These are phyloP conservation scores for Theobroma grandiflorum DNA, from an alignment of 441 rosid genomes.

Conservation along the genomic window DNA sequence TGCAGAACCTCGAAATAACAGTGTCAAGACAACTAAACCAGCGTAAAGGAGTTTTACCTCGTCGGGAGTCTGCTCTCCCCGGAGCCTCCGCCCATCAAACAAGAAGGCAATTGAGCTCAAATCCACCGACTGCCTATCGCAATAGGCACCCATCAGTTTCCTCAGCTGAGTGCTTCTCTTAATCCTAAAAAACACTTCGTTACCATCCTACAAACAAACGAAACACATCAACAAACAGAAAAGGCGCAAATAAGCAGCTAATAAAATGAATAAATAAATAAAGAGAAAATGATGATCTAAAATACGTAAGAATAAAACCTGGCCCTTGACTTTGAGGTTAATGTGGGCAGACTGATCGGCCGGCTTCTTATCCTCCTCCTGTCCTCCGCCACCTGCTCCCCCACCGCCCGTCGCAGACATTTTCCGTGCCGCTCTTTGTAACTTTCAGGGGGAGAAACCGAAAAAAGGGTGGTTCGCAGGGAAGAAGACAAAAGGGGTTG, in stretches of 20 bases:
- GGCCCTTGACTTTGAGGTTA: constrained; percentile 94
- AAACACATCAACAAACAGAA: neutral
- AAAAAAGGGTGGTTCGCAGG: neutral
- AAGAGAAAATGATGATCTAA: neutral
- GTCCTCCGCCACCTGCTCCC: constrained; percentile 35
- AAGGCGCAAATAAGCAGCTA: neutral
- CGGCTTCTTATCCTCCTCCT: constrained; percentile 91
- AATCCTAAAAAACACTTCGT: constrained; percentile 75
- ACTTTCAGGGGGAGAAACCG: neutral
- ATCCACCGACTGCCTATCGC: constrained; percentile 76
- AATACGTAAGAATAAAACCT: constrained; percentile 39
- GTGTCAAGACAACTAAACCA: neutral
- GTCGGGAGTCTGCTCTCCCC: constrained; percentile 77
- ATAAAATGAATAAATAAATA: neutral
- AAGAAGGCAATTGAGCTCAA: constrained; percentile 72
- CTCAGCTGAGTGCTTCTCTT: constrained; percentile 74
- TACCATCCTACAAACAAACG: constrained; percentile 59
- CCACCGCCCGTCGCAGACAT: constrained; percentile 55
- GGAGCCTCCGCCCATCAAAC: constrained; percentile 79
- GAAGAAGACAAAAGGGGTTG: neutral
- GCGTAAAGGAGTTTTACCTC: constrained; percentile 45
- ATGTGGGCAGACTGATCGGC: constrained; percentile 71
- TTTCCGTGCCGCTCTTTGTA: neutral
- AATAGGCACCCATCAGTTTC: constrained; percentile 75
- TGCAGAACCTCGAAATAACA: neutral